phyloP scores from a whole-genome alignment of 805 yeast species.

The Kodamaea leandrae region DNA sequence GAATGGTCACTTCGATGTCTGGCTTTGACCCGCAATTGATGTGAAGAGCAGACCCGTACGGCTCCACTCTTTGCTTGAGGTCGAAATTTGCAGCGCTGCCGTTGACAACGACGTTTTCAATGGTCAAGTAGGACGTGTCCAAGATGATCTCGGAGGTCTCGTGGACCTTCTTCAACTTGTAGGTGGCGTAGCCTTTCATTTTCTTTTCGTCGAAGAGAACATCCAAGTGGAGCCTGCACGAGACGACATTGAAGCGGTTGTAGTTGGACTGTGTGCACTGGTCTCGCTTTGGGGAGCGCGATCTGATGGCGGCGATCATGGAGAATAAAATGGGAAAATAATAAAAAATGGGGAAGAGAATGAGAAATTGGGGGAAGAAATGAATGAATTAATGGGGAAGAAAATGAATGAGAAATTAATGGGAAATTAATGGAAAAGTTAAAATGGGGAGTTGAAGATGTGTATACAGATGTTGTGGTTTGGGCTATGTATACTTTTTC shows the following conservation, averaged over 20 bases:
- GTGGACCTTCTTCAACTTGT: conserved; percentile 35
- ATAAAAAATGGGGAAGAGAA: no score
- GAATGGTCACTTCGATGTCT: conserved; percentile 35
- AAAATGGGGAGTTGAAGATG: no score
- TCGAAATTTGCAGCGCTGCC: conserved; percentile 28
- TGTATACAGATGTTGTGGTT: no score
- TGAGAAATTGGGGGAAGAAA: no score
- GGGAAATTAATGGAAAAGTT: no score
- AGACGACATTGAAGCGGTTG: conserved; percentile 44
- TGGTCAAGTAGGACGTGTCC: conserved; percentile 64
- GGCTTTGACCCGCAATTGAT: conserved; percentile 20
- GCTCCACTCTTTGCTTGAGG: conserved; percentile 44
- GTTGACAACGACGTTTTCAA: conserved; percentile 46
- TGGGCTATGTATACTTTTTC: no score
- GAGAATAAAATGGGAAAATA: no score
- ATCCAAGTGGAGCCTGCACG: conserved; percentile 52
- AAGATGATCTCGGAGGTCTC: conserved; percentile 43
- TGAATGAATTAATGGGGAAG: no score
- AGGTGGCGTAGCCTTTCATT: conserved; percentile 56
- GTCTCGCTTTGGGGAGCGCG: conserved; percentile 21
- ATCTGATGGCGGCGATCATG: conserved; percentile 3
- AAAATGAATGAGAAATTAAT: no score
- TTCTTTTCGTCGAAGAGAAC: conserved; percentile 54
- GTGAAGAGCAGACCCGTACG: conserved; percentile 58
- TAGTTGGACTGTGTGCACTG: conserved; percentile 57